These are phyloP conservation scores for Alternaria hordeiaustralica DNA, from an alignment of 2,329 filamentous ascomycete species.

Conservation along the genomic window DNA sequence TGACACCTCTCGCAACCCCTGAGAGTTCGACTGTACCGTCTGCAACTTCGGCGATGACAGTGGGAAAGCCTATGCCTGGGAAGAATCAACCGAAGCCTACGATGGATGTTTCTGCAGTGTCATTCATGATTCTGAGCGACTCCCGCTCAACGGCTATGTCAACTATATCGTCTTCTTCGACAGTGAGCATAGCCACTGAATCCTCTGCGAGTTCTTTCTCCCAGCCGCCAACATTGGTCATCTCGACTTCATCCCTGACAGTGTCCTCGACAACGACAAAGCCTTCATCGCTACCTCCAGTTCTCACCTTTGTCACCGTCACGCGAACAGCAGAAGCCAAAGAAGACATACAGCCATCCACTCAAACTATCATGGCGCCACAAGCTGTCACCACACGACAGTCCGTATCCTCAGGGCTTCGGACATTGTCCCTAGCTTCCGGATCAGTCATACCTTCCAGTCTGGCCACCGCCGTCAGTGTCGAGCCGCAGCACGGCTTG, in stretches of 20 bases:
- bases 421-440: neutral
- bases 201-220: neutral
- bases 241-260: neutral
- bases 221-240: neutral
- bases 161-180: neutral
- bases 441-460: neutral
- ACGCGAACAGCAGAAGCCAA: conserved; percentile 5
- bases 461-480: neutral
- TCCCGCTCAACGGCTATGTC: neutral
- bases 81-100: conserved; percentile 15
- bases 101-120: neutral
- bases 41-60: neutral
- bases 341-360: conserved; percentile 1
- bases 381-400: neutral
- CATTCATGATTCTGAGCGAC: neutral
- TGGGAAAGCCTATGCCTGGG: conserved; percentile 8
- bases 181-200: neutral
- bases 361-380: neutral
- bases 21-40: neutral
- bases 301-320: conserved; percentile 8
- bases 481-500: conserved; percentile 3
- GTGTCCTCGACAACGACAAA: neutral
- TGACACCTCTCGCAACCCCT: neutral
- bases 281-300: neutral
- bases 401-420: neutral